Evolutionary conservation across 768 basidiomycete species (phyloP).

Genomic region (Lenzites betulinus): DNA sequence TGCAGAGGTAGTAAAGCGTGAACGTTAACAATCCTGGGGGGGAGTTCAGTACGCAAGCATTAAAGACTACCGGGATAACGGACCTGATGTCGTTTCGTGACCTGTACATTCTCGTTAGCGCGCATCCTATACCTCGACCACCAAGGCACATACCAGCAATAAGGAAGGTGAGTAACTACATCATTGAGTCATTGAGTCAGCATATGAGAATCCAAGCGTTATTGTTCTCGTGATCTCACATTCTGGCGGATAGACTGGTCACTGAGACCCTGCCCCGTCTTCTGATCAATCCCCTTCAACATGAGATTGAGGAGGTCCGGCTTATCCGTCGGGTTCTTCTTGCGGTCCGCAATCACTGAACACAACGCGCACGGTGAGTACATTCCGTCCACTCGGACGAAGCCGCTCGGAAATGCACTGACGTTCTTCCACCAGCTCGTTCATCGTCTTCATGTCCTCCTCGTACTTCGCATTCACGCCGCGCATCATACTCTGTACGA

Average conservation of each 20-base stretch:
- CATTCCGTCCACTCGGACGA: not conserved
- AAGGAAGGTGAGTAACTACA: slow-evolving; percentile 49
- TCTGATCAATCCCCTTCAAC: slow-evolving; percentile 46
- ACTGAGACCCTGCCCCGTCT: slow-evolving; percentile 43
- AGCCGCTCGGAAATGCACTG: slow-evolving; percentile 20
- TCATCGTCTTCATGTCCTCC: slow-evolving; percentile 44
- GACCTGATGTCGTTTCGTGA: slow-evolving; percentile 42
- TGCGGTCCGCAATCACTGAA: slow-evolving; percentile 43
- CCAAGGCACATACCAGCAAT: slow-evolving; percentile 41
- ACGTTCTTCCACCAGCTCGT: slow-evolving; percentile 44
- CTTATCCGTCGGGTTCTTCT: slow-evolving; percentile 39
- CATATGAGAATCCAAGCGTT: not conserved
- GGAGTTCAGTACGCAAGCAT: not conserved
- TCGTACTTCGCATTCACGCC: slow-evolving; percentile 42
- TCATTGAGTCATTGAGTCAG: not conserved
- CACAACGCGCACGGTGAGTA: not conserved
- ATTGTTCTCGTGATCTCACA: slow-evolving; percentile 26
- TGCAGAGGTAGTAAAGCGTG: slow-evolving; percentile 46
- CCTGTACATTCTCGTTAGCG: slow-evolving; percentile 21
- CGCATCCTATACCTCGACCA: not conserved
- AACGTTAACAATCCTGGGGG: slow-evolving; percentile 41
- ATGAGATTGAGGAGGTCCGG: slow-evolving; percentile 49
- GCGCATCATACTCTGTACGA: slow-evolving; percentile 40
- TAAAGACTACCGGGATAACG: not conserved
- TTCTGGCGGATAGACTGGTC: slow-evolving; percentile 42